A percentile compares a stretch with the other conserved stretches of the same genome.
Evolutionary conservation across 495 filamentous ascomycete species (phyloP).

Genomic region (Penicillium taxi): DNA sequence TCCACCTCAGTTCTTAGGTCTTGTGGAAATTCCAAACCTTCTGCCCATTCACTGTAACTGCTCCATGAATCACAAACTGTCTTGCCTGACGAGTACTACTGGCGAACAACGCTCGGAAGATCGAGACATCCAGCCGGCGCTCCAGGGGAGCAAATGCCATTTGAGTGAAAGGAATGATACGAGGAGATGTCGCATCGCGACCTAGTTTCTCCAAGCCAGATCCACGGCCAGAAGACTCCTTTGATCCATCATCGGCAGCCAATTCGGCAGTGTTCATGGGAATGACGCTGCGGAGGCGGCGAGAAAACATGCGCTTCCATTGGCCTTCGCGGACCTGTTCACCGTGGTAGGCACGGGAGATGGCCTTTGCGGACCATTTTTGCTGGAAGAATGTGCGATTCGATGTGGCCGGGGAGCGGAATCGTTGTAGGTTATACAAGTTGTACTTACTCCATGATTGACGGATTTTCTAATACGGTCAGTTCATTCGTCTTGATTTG

Average conservation of each 20-base stretch:
- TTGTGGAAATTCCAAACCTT: slow-evolving; percentile 63
- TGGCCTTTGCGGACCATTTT: slow-evolving; percentile 85
- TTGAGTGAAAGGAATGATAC: slow-evolving; percentile 71
- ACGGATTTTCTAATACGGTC: slow-evolving; percentile 64
- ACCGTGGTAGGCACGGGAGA: slow-evolving; percentile 81
- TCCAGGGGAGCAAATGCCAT: slow-evolving; percentile 91
- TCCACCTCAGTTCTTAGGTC: too few species aligned
- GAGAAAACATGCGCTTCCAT: slow-evolving; percentile 88
- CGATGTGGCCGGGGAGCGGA: slow-evolving; percentile 29
- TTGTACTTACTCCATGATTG: slow-evolving; percentile 98
- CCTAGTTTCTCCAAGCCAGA: slow-evolving; percentile 48
- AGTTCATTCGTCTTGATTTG: slow-evolving; percentile 7
- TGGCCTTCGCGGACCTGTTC: slow-evolving; percentile 83
- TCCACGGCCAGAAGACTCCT: slow-evolving; percentile 71
- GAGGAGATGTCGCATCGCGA: slow-evolving; percentile 1
- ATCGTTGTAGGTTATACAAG: slow-evolving; percentile 71
- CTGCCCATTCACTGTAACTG: slow-evolving; percentile 92
- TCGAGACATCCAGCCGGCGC: slow-evolving; percentile 79
- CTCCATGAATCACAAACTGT: slow-evolving; percentile 87
- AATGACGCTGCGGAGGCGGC: slow-evolving; percentile 66
- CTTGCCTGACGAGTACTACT: slow-evolving; percentile 90
- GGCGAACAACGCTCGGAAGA: slow-evolving; percentile 88
- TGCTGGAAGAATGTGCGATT: slow-evolving; percentile 85
- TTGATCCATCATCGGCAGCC: slow-evolving; percentile 70
- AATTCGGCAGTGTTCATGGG: slow-evolving; percentile 74